Evolutionary conservation across 1,284 basidiomycete species (phyloP), one percentile per base, ranked within the genome.

Genomic region (Austroboletus niveus): DNA sequence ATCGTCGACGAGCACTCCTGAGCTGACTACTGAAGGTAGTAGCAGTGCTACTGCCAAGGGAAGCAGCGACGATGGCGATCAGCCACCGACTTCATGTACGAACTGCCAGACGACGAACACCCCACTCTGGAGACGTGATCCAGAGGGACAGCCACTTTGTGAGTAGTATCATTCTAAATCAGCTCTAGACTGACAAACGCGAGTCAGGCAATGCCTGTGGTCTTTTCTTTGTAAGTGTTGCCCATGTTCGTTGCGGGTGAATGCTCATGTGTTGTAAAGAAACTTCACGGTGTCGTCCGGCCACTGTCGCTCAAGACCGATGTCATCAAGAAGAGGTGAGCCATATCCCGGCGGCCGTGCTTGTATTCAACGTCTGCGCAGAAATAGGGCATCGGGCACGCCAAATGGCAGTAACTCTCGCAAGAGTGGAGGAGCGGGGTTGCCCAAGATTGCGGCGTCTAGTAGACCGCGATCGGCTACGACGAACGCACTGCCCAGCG

Each of bases 101-200:
- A 98, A 98, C 68, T 98, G 94, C 71, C 85, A 92, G 64, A 98
- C 95, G 48, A 96, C 92, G 30, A 98, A 94, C 69, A 98, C 94
- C 39, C 94, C 94, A 1, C 74, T 98, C 49, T 98, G 94, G 94
- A 81, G 94, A 67, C 79, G 95, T 59, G 94, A 98, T 74, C 92
- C 94, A 1, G 94, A 98, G 58, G 94, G 94, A 24, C 92, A 96
- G 68, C 94, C 94, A 32, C 72, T 98, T 52, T 98, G 93, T 85
- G 74, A 76, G 78, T 58, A 53, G 44, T 11, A 15, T 38, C 36
- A 22, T 49, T 22, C 20, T 38, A 4, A 34, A 20, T 49, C 29
- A 17, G 20, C 39, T 15, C 14, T 20, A 14, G 27, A 48, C 44
- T 68, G 45, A 61, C 47, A 57, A 51, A 17, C 48, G 48, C 44